Evolutionary conservation across 768 basidiomycete species (phyloP), one percentile per base, ranked within the genome.

Genomic region (Panellus pusillus): DNA sequence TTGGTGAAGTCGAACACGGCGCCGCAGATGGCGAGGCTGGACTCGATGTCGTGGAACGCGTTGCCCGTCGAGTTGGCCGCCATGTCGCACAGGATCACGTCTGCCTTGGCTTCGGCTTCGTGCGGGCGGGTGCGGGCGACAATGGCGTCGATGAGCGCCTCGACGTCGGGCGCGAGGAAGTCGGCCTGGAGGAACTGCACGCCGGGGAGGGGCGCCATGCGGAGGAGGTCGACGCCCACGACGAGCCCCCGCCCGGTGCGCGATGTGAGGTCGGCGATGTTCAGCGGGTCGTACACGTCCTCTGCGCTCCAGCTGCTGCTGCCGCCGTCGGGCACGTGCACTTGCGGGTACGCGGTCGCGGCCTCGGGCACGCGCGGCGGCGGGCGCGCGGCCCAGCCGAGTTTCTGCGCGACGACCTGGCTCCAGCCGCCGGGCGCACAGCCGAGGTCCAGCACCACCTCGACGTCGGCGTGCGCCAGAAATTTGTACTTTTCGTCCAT

Each of bases 341-440:
- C 24, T 24, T 24, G 24, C 45, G 19, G 44, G 31, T 44, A 48
- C 54, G 31, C 17, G 38, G 29, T 35, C 42, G 60, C 32, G 28
- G 53, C 54, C 32, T 68, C 62, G 5, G 55, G 59, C 28, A 40
- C 24, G 38, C 39, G 52, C 29, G 40, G 41, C n/a, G 46, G 27
- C 31, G 54, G 44, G 9, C 24, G 36, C 24, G 62, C 54, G 29
- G 59, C 61, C 77, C 80, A 83, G 3, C 85, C 84, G n/a, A 91
- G 65, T 51, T 81, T 79, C 29, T 74, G 75, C 0, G 83, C 79
- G 13, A 83, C 84, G 11, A 93, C 93, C 65, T 97, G 94, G 45
- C 87, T 89, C 95, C 96, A 98, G 0, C 93, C 93, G 0, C 94
- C 94, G 0, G 95, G 96, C 0, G 93, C 91, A 0, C 91, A 91